Percentiles rank a stretch among this genome's conserved stretches.
Conservation (phyloP, 108 stramenopile species). For the Nitzschia putrida region DNA sequence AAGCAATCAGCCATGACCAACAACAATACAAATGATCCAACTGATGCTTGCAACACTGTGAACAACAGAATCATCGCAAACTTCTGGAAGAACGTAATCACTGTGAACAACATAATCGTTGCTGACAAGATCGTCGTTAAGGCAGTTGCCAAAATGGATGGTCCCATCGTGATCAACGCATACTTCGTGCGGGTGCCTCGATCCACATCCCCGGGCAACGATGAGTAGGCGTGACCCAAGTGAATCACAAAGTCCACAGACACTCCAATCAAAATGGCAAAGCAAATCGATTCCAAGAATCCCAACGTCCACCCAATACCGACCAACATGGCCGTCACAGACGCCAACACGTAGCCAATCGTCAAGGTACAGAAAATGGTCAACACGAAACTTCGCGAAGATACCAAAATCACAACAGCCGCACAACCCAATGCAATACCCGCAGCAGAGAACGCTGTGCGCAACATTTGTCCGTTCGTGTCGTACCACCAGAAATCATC, state of each 20-base stretch:
- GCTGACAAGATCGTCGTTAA: slow-evolving; percentile 46
- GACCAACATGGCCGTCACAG: slow-evolving; percentile 51
- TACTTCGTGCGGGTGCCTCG: slow-evolving; percentile 36
- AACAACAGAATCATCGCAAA: slow-evolving; percentile 53
- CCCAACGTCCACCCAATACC: slow-evolving; percentile 56
- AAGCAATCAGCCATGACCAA: slow-evolving; percentile 32
- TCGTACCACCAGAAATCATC: slow-evolving; percentile 58
- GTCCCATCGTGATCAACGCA: slow-evolving; percentile 52
- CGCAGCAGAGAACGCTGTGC: slow-evolving; percentile 35
- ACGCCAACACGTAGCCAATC: slow-evolving; percentile 47
- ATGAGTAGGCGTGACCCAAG: slow-evolving; percentile 51
- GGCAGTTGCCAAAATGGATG: slow-evolving; percentile 51
- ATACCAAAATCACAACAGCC: slow-evolving; percentile 47
- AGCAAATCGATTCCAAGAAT: slow-evolving; percentile 48
- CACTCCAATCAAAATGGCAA: slow-evolving; percentile 61
- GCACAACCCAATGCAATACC: slow-evolving; percentile 42
- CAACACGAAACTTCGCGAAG: slow-evolving; percentile 44
- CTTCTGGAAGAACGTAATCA: slow-evolving; percentile 42
- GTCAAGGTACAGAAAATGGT: slow-evolving; percentile 42
- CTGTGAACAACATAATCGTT: slow-evolving; percentile 46
- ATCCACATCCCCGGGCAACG: slow-evolving; percentile 38
- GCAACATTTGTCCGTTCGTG: slow-evolving; percentile 35
- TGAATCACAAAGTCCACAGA: slow-evolving; percentile 57
- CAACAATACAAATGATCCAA: slow-evolving; percentile 45
- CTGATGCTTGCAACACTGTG: slow-evolving; percentile 40